Evolutionary conservation across 176 grass and related monocot species (phyloP), one percentile per base, ranked within the genome.

Genomic region (Calamus simplicifolius): DNA sequence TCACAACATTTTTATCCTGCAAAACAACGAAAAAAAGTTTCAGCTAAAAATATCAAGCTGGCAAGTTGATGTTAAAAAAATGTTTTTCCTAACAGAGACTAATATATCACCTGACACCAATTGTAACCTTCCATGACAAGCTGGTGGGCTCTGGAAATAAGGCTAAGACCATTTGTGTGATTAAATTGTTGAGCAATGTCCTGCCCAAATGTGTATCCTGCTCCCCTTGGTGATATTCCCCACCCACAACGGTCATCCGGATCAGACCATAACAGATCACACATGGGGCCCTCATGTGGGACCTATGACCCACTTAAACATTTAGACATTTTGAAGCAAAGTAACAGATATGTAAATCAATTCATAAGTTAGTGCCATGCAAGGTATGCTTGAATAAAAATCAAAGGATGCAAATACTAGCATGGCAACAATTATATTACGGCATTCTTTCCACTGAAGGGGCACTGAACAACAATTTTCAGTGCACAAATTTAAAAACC

Each of bases 141-240:
- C 25, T 63, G 60, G 12, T 63, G 60, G 16, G 60, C 60, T 19
- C 60, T n/a, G 49, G 60, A 31, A 18, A 63, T 31, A 31, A 63
- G 38, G 31, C 19, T 63, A 19, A 63, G 60, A 25, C 59, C 59
- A 48, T 62, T 62, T 49, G 31, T 62, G 48, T 49, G 59, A 48
- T 62, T 62, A 62, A 62, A 62, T 62, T 62, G 59, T 62, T 62
- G 59, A 62, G 59, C 59, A 49, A 62, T 62, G 59, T 62, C 59
- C 30, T 62, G 59, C 10, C 59, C 59, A 48, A 62, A 62, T 48
- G 59, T 62, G 59, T 62, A 62, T 15, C 59, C 59, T 49, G 59
- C 59, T 62, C 59, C 59, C 48, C 59, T 48, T 49, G 59, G 59
- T 13, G 59, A 62, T 62, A 62, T 62, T 62, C 59, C 59, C 59